A percentile compares a stretch with the other conserved stretches of the same genome.
Evolutionary conservation across 2,329 filamentous ascomycete genomes (phyloP).

Genomic region (Didymella pomorum): DNA sequence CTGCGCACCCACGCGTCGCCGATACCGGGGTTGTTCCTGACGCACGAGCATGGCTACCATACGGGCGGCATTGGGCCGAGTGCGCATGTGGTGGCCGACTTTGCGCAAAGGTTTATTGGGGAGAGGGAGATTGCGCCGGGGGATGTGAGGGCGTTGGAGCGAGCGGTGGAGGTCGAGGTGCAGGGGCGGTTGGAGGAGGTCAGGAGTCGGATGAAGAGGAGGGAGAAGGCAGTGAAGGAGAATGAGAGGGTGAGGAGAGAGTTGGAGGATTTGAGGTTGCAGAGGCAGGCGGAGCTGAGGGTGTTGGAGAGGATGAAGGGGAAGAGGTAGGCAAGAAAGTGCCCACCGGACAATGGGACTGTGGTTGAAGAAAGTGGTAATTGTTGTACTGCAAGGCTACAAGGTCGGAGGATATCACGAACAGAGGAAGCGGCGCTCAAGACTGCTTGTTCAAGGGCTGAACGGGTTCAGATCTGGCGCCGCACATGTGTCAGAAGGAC

Average conservation of each 20-base stretch:
- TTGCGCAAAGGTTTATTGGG: constrained; percentile 52
- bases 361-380: no score
- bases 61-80: constrained; percentile 58
- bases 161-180: constrained; percentile 46
- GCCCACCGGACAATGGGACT: no score
- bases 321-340: constrained; percentile 33
- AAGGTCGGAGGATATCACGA: neutral
- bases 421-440: neutral
- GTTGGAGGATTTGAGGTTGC: constrained; percentile 53
- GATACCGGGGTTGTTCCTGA: constrained; percentile 56
- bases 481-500: neutral
- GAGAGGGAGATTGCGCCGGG: constrained; percentile 43
- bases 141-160: constrained; percentile 47
- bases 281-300: constrained; percentile 56
- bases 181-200: constrained; percentile 47
- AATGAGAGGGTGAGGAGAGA: constrained; percentile 55
- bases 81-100: constrained; percentile 44
- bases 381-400: no score
- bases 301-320: constrained; percentile 53
- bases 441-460: constrained; percentile 17
- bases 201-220: constrained; percentile 50
- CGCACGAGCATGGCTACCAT: constrained; percentile 57
- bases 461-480: neutral
- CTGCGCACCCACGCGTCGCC: constrained; percentile 54
- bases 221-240: constrained; percentile 51